phyloP scores from a whole-genome alignment of 2,329 filamentous ascomycete species.

The Xylariaceae sp. region DNA sequence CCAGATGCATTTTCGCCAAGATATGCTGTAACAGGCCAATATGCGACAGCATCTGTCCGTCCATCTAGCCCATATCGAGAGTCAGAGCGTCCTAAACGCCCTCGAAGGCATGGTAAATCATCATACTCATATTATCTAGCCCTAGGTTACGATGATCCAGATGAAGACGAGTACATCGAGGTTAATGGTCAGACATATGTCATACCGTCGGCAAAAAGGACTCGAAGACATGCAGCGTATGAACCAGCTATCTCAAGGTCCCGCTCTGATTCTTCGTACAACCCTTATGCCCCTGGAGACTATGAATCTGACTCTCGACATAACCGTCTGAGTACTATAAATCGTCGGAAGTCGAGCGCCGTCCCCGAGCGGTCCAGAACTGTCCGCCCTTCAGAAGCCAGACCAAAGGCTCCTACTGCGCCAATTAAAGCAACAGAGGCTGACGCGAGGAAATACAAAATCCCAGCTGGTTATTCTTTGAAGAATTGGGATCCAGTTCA shows the following conservation, averaged over 20 bases:
- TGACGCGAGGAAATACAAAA: background rate
- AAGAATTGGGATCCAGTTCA: background rate
- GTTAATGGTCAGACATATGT: background rate
- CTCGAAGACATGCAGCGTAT: slow-evolving; percentile 39
- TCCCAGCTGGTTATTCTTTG: background rate
- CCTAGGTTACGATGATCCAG: background rate
- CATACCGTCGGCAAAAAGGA: background rate
- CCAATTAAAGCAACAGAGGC: background rate
- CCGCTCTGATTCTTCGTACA: background rate
- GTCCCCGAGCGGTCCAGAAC: background rate
- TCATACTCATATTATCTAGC: background rate
- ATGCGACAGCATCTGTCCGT: too few relatives aligned
- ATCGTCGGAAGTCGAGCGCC: background rate
- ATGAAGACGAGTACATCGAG: background rate
- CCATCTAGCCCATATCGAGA: background rate
- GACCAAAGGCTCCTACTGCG: background rate
- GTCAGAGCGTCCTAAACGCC: background rate
- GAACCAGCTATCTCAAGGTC: background rate
- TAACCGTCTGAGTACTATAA: background rate
- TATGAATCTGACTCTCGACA: background rate
- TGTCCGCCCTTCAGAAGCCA: background rate
- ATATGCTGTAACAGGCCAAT: too few relatives aligned
- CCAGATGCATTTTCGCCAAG: too few relatives aligned
- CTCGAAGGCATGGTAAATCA: background rate
- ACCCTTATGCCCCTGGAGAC: background rate